phyloP scores from a whole-genome alignment of 2,329 filamentous ascomycete species.

The Pseudopithomyces chartarum region DNA sequence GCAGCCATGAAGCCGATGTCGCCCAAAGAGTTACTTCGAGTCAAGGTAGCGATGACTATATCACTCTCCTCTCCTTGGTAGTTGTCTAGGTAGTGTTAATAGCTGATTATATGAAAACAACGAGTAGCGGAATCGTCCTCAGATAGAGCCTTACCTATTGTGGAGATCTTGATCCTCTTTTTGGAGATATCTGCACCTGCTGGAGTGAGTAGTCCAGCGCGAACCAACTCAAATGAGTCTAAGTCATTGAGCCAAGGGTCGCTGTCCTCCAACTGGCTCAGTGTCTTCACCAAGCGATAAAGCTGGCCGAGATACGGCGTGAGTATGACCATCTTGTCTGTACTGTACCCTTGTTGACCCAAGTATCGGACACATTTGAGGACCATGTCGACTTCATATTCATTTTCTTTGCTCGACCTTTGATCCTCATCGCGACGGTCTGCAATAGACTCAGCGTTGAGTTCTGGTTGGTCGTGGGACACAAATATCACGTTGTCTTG shows the following conservation, averaged over 20 bases:
- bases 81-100: conserved; percentile 60
- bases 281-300: conserved; percentile 57
- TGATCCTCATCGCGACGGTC: conserved; percentile 58
- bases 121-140: no score
- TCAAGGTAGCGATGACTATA: conserved; percentile 71
- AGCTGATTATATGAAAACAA: no score
- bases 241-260: conserved; percentile 72
- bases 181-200: conserved; percentile 59
- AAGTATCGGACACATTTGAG: conserved; percentile 69
- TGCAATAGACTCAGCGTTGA: conserved; percentile 45
- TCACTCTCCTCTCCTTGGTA: conserved; percentile 80
- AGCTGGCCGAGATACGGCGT: conserved; percentile 77
- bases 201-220: conserved; percentile 64
- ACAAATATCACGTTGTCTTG: conserved; percentile 67
- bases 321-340: conserved; percentile 68
- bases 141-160: conserved; percentile 71
- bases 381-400: conserved; percentile 69
- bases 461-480: conserved; percentile 64
- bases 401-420: conserved; percentile 65
- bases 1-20: conserved; percentile 75
- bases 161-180: conserved; percentile 64
- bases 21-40: conserved; percentile 65
- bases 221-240: conserved; percentile 66
- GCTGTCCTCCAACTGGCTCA: conserved; percentile 56
- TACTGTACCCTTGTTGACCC: conserved; percentile 72